Conservation (phyloP, 164 flowering plant species). For the Platanus orientalis region DNA sequence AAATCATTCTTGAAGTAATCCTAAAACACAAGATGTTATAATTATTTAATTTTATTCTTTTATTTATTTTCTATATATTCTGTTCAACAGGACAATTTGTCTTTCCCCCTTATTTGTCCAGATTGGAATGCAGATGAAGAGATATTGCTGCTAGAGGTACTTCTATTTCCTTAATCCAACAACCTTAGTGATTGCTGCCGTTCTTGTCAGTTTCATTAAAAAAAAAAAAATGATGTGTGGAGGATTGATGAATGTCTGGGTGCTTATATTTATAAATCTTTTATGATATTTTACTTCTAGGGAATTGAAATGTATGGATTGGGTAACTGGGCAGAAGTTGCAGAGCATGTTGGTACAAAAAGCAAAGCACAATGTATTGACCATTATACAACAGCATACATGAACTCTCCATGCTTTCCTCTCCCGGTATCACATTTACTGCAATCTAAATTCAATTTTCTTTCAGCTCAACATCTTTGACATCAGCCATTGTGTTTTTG, state of each 20-base stretch:
- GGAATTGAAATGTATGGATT: constrained; percentile 96
- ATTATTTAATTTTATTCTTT: too few relatives aligned
- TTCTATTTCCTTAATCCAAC: constrained; percentile 3
- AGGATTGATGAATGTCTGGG: not conserved
- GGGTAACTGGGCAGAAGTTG: constrained; percentile 91
- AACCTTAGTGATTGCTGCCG: not conserved
- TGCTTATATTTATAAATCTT: constrained; percentile 6
- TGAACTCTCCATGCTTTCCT: constrained; percentile 91
- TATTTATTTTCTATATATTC: not conserved
- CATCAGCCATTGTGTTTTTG: not conserved
- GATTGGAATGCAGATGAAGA: constrained; percentile 99
- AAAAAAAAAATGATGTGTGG: constrained; percentile 6
- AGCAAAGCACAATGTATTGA: constrained; percentile 71
- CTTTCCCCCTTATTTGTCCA: constrained; percentile 84
- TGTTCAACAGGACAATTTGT: constrained; percentile 70
- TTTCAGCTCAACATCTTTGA: not conserved
- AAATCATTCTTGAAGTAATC: too few relatives aligned
- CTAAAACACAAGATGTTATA: too few relatives aligned
- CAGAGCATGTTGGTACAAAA: constrained; percentile 96
- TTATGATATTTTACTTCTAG: constrained; percentile 26
- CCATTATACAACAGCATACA: constrained; percentile 64
- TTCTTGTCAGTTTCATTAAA: constrained; percentile 1
- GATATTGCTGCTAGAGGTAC: constrained; percentile 88
- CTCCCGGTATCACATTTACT: constrained; percentile 56
- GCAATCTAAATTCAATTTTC: not conserved